phyloP scores from a whole-genome alignment of 2,329 filamentous ascomycete genomes.

The Trichoderma atroviride region DNA sequence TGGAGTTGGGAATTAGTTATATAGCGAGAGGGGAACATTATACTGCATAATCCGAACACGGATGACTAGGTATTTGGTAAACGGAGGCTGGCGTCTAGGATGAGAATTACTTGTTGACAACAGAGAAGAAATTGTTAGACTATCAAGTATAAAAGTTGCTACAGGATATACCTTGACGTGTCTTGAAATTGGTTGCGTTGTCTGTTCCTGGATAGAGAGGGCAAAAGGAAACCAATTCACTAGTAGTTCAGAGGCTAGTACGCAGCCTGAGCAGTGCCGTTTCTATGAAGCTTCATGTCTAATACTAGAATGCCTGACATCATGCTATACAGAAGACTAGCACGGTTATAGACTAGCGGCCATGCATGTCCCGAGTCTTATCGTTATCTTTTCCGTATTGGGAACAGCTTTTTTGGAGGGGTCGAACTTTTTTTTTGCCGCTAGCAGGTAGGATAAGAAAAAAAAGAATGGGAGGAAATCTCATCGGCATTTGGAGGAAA shows the following conservation, averaged over 20 bases:
- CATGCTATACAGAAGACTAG: background rate
- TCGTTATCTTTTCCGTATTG: conserved; percentile 9
- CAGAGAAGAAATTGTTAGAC: conserved; percentile 5
- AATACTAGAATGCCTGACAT: background rate
- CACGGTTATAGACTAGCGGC: background rate
- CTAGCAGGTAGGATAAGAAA: conserved; percentile 19
- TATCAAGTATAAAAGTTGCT: background rate
- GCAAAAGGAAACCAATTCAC: background rate
- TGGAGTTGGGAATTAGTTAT: conserved; percentile 22
- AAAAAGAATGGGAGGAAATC: background rate
- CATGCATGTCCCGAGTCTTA: background rate
- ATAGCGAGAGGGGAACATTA: conserved; percentile 10
- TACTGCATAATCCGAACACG: conserved; percentile 16
- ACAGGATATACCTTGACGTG: too few species aligned
- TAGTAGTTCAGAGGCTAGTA: background rate
- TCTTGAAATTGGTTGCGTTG: background rate
- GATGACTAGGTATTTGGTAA: background rate
- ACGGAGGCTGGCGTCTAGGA: conserved; percentile 22
- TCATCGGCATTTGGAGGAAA: background rate
- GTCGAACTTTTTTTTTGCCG: conserved; percentile 8
- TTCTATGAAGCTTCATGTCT: background rate
- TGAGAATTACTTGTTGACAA: background rate
- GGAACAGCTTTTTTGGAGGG: conserved; percentile 17
- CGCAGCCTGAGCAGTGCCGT: background rate
- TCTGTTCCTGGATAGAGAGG: background rate